phyloP scores from a whole-genome alignment of 148 eudicot species.

The Chenopodium quinoa region DNA sequence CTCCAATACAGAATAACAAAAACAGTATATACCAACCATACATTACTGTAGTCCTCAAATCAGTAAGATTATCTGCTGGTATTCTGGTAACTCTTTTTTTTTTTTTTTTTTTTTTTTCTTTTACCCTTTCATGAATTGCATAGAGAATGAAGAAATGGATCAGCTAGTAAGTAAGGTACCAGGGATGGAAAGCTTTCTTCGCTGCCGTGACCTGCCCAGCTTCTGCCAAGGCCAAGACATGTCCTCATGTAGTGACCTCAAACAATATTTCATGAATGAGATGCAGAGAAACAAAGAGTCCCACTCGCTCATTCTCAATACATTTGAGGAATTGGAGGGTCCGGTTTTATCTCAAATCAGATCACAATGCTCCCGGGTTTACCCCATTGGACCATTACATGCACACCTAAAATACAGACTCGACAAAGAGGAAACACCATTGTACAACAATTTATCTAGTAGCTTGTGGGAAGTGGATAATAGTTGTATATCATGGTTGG shows the following conservation, averaged over 20 bases:
- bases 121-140: background rate
- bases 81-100: background rate
- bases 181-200: conserved; percentile 36
- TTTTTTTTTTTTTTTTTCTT: no score
- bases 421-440: background rate
- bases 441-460: background rate
- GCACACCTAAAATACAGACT: conserved; percentile 32
- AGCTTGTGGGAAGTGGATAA: conserved; percentile 45
- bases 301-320: conserved; percentile 37
- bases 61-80: no score
- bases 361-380: conserved; percentile 19
- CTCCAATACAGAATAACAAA: no score
- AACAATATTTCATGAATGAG: background rate
- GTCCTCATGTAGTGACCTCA: background rate
- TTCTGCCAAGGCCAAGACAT: conserved; percentile 22
- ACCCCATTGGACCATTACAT: conserved; percentile 55
- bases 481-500: conserved; percentile 49
- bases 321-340: conserved; percentile 48
- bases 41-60: no score
- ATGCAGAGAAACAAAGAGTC: background rate
- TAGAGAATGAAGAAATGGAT: conserved; percentile 25
- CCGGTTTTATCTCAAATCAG: conserved; percentile 34
- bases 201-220: conserved; percentile 45
- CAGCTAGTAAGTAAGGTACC: conserved; percentile 25
- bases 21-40: no score